Conservation (phyloP, 1,139 yeast species). For the Geotrichum europaeum region DNA sequence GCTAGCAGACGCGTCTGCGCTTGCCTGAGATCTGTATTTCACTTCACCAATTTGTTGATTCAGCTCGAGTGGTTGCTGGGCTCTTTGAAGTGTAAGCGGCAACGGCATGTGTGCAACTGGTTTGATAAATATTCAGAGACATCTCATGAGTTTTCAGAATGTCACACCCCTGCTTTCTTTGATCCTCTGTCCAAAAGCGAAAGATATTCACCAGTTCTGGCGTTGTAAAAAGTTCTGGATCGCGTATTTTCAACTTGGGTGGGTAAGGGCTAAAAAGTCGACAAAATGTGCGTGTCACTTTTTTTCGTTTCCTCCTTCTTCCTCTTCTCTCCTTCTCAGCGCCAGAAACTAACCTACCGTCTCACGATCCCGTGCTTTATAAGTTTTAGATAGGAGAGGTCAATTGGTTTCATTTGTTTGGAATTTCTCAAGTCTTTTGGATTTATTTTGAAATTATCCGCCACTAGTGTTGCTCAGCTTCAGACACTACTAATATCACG, state of each 20-base stretch:
- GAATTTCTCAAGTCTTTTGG: neutral
- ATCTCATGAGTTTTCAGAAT: neutral
- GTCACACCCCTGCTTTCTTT: neutral
- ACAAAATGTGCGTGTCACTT: neutral
- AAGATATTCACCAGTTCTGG: too few relatives aligned
- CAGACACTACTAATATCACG: neutral
- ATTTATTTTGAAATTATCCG: neutral
- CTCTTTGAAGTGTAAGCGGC: neutral
- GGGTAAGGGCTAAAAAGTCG: neutral
- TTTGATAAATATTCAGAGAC: neutral
- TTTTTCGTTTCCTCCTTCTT: neutral
- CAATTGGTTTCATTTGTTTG: neutral
- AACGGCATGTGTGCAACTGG: neutral
- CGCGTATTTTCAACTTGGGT: neutral
- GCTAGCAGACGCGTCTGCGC: neutral
- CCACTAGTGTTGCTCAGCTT: neutral
- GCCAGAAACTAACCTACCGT: neutral
- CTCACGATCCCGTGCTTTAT: neutral
- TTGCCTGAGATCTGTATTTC: neutral
- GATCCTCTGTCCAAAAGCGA: neutral
- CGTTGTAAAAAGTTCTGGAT: neutral
- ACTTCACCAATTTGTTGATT: neutral
- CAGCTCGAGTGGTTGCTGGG: neutral
- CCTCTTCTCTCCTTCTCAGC: neutral
- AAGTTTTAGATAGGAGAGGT: neutral